Conservation (phyloP, 2,329 filamentous ascomycete species). For the Colletotrichum acutatum region DNA sequence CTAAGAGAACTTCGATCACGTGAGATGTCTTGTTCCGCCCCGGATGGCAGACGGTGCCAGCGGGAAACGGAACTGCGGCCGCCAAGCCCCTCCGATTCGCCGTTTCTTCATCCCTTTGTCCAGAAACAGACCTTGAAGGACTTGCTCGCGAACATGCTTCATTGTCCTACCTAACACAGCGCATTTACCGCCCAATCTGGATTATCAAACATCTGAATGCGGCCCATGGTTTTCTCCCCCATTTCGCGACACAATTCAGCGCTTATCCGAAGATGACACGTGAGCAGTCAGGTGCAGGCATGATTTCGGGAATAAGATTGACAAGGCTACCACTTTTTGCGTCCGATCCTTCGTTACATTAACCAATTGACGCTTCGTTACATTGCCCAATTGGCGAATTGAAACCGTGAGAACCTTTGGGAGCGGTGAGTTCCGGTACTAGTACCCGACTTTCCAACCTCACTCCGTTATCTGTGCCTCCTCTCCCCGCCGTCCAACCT, state of each 20-base stretch:
- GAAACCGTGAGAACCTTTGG: not conserved
- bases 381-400: conserved; percentile 2
- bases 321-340: not conserved
- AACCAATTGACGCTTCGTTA: too few relatives aligned
- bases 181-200: not conserved
- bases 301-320: not conserved
- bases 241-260: not conserved
- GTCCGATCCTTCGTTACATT: not conserved
- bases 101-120: not conserved
- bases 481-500: too few relatives aligned
- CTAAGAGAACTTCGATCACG: too few relatives aligned
- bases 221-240: not conserved
- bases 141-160: conserved; percentile 2
- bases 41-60: not conserved
- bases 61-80: not conserved
- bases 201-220: not conserved
- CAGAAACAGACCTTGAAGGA: not conserved
- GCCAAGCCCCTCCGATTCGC: conserved; percentile 14
- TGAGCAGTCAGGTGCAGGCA: conserved; percentile 31
- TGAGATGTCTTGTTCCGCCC: too few relatives aligned
- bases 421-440: conserved; percentile 27
- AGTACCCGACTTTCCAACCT: not conserved
- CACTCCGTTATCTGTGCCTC: not conserved
- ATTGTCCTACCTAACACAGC: not conserved
- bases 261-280: conserved; percentile 18